Evolutionary conservation across 768 basidiomycete species (phyloP).

Genomic region (Pulveroboletus sp.): DNA sequence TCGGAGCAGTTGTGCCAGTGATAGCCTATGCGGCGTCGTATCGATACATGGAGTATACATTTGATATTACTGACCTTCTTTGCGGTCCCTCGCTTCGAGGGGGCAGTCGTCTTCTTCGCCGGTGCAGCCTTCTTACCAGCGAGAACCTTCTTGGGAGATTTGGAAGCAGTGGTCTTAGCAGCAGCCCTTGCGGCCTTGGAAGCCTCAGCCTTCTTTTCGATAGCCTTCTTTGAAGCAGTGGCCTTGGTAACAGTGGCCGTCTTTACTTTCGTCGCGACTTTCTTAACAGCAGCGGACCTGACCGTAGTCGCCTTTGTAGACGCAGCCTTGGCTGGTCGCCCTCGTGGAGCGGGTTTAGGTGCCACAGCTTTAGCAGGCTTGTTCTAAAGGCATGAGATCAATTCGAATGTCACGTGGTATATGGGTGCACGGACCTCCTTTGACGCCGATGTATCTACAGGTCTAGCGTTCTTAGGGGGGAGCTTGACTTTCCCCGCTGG

Average conservation of each 20-base stretch:
- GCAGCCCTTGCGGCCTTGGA: slow-evolving; percentile 33
- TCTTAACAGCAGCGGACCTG: slow-evolving; percentile 26
- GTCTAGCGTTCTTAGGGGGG: slow-evolving; percentile 54
- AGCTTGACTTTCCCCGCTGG: slow-evolving; percentile 62
- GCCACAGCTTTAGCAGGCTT: slow-evolving; percentile 31
- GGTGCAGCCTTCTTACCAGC: slow-evolving; percentile 32
- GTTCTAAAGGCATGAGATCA: slow-evolving; percentile 22
- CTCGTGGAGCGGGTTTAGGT: slow-evolving; percentile 24
- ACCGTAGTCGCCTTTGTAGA: slow-evolving; percentile 21
- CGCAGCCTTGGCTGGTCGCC: slow-evolving; percentile 28
- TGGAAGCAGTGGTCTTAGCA: slow-evolving; percentile 14
- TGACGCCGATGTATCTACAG: slow-evolving; percentile 48
- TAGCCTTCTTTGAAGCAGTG: slow-evolving; percentile 42
- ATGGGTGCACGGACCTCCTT: slow-evolving; percentile 49
- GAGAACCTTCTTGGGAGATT: slow-evolving; percentile 33
- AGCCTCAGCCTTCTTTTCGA: slow-evolving; percentile 31
- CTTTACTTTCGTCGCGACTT: slow-evolving; percentile 36
- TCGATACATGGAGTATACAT: not conserved
- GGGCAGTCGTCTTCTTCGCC: slow-evolving; percentile 38
- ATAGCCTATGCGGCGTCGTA: slow-evolving; percentile 39
- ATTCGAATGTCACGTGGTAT: slow-evolving; percentile 20
- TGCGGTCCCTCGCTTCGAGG: slow-evolving; percentile 49
- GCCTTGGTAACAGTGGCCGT: slow-evolving; percentile 29
- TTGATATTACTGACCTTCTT: slow-evolving; percentile 53
- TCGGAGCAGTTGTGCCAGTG: slow-evolving; percentile 45